Evolutionary conservation across 495 filamentous ascomycete species (phyloP).

Genomic region (Amorphotheca resinae): DNA sequence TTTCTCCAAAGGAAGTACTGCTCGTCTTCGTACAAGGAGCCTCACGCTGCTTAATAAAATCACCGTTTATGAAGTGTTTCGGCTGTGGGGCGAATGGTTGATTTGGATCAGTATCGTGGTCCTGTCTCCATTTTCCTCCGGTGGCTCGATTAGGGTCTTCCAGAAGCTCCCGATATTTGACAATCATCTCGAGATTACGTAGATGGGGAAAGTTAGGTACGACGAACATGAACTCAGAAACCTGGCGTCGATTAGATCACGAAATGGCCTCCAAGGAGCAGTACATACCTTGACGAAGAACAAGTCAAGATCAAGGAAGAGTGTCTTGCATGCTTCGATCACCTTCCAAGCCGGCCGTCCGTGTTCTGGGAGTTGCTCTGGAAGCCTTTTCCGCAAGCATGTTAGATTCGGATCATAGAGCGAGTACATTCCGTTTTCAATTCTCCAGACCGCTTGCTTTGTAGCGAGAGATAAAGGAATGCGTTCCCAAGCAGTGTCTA

Average conservation of each 20-base stretch:
- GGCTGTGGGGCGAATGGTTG: slow-evolving; percentile 13
- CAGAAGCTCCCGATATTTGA: slow-evolving; percentile 37
- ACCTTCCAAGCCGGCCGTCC: slow-evolving; percentile 4
- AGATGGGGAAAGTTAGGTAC: slow-evolving; percentile 60
- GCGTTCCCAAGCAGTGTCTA: slow-evolving; percentile 58
- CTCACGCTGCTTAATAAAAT: slow-evolving; percentile 30
- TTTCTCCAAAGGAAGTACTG: slow-evolving; percentile 15
- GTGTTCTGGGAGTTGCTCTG: not conserved
- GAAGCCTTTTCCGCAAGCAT: not conserved
- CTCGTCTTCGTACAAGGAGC: slow-evolving; percentile 11
- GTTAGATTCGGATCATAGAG: slow-evolving; percentile 6
- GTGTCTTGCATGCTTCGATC: slow-evolving; percentile 18
- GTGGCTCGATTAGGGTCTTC: not conserved
- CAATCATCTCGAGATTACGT: slow-evolving; percentile 42
- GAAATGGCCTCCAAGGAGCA: not conserved
- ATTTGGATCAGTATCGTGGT: slow-evolving; percentile 28
- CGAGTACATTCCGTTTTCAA: slow-evolving; percentile 36
- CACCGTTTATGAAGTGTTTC: slow-evolving; percentile 18
- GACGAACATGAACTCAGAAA: slow-evolving; percentile 63
- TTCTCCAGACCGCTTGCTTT: slow-evolving; percentile 36
- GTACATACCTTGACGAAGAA: slow-evolving; percentile 63
- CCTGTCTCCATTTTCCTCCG: slow-evolving; percentile 35
- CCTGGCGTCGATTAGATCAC: slow-evolving; percentile 27
- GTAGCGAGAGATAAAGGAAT: slow-evolving; percentile 32
- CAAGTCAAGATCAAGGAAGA: slow-evolving; percentile 44